These are phyloP conservation scores for Ganoderma sinense DNA, from an alignment of 1,284 basidiomycete genomes.

Conservation along the genomic window DNA sequence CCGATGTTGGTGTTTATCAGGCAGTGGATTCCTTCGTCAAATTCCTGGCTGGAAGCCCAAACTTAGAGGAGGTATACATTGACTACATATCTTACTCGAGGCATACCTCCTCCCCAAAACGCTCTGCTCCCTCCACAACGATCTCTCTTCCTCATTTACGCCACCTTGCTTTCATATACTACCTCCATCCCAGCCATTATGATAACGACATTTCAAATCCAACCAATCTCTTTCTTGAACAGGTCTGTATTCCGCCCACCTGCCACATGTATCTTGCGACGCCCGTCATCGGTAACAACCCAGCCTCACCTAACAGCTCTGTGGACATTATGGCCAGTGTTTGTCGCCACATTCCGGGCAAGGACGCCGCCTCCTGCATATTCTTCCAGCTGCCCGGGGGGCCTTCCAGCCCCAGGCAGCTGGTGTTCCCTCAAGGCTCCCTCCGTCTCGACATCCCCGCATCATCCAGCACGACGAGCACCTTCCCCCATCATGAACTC, in stretches of 20 bases:
- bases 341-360: not conserved
- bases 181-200: too few relatives aligned
- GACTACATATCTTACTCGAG: not conserved
- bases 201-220: not conserved
- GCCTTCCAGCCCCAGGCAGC: not conserved
- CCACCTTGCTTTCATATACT: not conserved
- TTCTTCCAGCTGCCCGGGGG: not conserved
- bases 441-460: not conserved
- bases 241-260: not conserved
- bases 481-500: too few relatives aligned
- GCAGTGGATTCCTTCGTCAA: not conserved
- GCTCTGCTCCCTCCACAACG: too few relatives aligned
- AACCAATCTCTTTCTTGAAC: not conserved
- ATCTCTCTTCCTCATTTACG: not conserved
- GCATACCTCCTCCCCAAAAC: too few relatives aligned
- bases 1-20: not conserved
- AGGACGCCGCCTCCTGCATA: not conserved
- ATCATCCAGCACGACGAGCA: too few relatives aligned
- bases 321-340: not conserved
- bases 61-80: slow-evolving; percentile 9
- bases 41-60: slow-evolving; percentile 8
- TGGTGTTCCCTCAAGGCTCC: not conserved
- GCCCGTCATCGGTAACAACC: not conserved
- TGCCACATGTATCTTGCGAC: slow-evolving; percentile 2
- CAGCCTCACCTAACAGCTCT: not conserved